A percentile compares a stretch with the other conserved stretches of the same genome.
phyloP scores from a whole-genome alignment of 257 asterid genomes.

The Gentiana macrophylla region DNA sequence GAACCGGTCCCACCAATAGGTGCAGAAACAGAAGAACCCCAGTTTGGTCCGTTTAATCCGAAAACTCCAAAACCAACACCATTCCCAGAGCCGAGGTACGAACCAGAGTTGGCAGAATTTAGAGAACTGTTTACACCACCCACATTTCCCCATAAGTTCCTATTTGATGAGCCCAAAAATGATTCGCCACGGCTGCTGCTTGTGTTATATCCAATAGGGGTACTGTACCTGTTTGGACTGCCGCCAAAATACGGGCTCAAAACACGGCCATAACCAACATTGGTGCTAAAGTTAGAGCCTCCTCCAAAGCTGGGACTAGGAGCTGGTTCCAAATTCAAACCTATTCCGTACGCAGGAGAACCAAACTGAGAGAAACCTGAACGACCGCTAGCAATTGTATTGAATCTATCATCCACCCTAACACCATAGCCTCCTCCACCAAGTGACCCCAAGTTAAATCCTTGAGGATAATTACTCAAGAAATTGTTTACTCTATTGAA shows the following conservation, averaged over 20 bases:
- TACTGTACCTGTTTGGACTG: conserved; percentile 41
- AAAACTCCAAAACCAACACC: conserved; percentile 45
- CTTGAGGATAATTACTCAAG: conserved; percentile 39
- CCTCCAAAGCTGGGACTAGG: conserved; percentile 43
- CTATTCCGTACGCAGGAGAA: conserved; percentile 45
- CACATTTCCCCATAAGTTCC: conserved; percentile 51
- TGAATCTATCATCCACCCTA: conserved; percentile 58
- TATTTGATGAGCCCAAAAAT: conserved; percentile 29
- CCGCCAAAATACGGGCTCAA: conserved; percentile 40
- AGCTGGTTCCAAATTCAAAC: conserved; percentile 52
- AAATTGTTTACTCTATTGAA: conserved; percentile 41
- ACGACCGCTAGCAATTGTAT: conserved; percentile 37
- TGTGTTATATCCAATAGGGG: conserved; percentile 54
- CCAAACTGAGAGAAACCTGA: conserved; percentile 42
- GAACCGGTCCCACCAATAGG: conserved; percentile 37
- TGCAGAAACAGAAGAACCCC: conserved; percentile 52
- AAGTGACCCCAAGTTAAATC: conserved; percentile 38
- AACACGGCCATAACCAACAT: conserved; percentile 47
- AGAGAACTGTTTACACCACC: conserved; percentile 41
- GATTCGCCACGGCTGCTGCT: conserved; percentile 41
- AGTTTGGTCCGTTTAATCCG: conserved; percentile 44
- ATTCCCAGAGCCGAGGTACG: conserved; percentile 43
- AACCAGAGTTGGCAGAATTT: conserved; percentile 34
- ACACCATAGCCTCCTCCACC: conserved; percentile 41
- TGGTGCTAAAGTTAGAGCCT: conserved; percentile 44